These are phyloP conservation scores for Lactifluus piperatus DNA, from an alignment of 768 basidiomycete species.

Conservation along the genomic window DNA sequence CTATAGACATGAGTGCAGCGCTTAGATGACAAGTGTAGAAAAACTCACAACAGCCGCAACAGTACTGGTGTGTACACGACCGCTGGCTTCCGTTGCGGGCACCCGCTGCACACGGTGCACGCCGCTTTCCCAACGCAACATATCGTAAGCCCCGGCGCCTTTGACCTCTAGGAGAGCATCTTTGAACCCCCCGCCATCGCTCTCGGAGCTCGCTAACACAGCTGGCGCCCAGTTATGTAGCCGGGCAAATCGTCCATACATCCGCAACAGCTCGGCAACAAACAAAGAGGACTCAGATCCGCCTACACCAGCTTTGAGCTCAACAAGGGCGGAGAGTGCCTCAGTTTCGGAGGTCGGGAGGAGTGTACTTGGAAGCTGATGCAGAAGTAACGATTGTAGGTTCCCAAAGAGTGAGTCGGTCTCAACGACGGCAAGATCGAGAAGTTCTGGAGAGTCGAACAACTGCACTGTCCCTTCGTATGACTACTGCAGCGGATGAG, in stretches of 20 bases:
- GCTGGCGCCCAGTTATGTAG: conserved; percentile 51
- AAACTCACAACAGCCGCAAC: conserved; percentile 70
- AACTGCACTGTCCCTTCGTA: conserved; percentile 14
- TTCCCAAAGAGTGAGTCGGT: neutral
- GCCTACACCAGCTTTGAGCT: conserved; percentile 89
- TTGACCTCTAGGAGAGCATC: conserved; percentile 77
- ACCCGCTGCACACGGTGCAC: conserved; percentile 95
- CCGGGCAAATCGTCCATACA: conserved; percentile 67
- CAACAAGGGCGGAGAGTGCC: conserved; percentile 69
- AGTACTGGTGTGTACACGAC: conserved; percentile 88
- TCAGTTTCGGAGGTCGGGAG: conserved; percentile 62
- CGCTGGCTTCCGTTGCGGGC: conserved; percentile 81
- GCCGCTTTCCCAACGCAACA: conserved; percentile 83
- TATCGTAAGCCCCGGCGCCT: conserved; percentile 70
- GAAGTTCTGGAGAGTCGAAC: conserved; percentile 16
- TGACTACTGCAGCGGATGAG: conserved; percentile 9
- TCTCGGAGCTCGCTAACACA: conserved; percentile 49
- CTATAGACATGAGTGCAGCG: conserved; percentile 31
- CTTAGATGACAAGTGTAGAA: neutral
- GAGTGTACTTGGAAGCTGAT: conserved; percentile 61
- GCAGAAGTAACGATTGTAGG: conserved; percentile 22
- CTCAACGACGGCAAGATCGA: conserved; percentile 17
- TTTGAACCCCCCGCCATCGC: conserved; percentile 57
- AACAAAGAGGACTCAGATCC: conserved; percentile 86
- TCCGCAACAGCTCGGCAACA: conserved; percentile 62